Percentiles rank a stretch among this genome's conserved stretches.
phyloP scores from a whole-genome alignment of 2,329 filamentous ascomycete genomes.

The Phyllosticta citriasiana region DNA sequence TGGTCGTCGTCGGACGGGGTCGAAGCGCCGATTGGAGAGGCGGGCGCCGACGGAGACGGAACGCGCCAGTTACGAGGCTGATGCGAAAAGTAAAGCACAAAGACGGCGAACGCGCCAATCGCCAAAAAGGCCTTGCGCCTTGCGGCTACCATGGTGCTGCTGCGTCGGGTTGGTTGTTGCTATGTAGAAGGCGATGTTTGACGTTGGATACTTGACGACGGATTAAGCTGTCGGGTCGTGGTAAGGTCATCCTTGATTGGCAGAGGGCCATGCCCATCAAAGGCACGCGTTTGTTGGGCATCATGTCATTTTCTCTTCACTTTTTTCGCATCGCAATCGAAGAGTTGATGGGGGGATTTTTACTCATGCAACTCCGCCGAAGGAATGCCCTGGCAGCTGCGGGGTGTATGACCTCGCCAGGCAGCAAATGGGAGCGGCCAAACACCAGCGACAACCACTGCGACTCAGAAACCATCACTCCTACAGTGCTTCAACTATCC shows the following conservation, averaged over 20 bases:
- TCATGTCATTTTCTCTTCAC: neutral
- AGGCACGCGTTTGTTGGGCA: neutral
- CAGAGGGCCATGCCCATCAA: neutral
- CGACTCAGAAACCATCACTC: neutral
- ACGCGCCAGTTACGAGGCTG: neutral
- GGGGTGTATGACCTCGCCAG: neutral
- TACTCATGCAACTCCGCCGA: neutral
- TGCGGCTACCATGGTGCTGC: neutral
- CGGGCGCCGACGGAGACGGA: neutral
- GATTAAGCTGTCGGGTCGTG: neutral
- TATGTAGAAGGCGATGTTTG: neutral
- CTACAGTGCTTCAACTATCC: neutral
- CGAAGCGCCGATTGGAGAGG: neutral
- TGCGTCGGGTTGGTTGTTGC: neutral
- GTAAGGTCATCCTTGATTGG: neutral
- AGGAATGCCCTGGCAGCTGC: neutral
- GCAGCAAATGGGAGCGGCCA: neutral
- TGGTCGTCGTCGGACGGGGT: neutral
- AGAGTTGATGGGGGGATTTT: neutral
- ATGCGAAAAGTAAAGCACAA: slow-evolving; percentile 17
- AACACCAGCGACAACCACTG: neutral
- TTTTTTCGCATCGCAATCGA: neutral
- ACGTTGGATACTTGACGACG: neutral
- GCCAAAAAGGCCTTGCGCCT: slow-evolving; percentile 20
- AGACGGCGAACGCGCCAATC: slow-evolving; percentile 13